Evolutionary conservation across 257 asterid genomes (phyloP).

Genomic region (Nicotiana otophora): DNA sequence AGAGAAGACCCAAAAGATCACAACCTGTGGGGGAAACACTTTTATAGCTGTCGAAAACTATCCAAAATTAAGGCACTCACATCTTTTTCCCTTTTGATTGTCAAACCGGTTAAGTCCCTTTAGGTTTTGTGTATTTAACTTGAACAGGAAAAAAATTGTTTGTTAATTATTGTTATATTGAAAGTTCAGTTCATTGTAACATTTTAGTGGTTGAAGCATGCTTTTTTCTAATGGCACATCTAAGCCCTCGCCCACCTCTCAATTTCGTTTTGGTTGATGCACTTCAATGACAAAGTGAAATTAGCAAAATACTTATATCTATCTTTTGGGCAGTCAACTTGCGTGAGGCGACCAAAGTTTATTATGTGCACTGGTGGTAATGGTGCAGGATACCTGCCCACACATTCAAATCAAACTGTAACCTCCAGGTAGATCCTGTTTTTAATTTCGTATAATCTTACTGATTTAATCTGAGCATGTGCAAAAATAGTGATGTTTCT

Average conservation of each 20-base stretch:
- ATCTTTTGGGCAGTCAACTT: slow-evolving; percentile 37
- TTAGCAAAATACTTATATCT: background rate
- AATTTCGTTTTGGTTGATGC: background rate
- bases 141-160: background rate
- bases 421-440: slow-evolving; percentile 41
- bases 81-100: background rate
- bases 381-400: slow-evolving; percentile 49
- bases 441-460: slow-evolving; percentile 3
- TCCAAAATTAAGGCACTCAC: background rate
- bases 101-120: background rate
- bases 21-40: background rate
- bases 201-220: slow-evolving; percentile 2
- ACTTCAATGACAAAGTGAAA: background rate
- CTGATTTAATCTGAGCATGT: slow-evolving; percentile 1
- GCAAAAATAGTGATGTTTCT: slow-evolving; percentile 13
- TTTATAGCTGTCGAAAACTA: background rate
- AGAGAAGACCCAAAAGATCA: background rate
- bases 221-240: background rate
- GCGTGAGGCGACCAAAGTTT: slow-evolving; percentile 41
- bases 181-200: background rate
- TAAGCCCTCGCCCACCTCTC: background rate
- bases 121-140: background rate
- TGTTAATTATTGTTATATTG: background rate
- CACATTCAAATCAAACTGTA: slow-evolving; percentile 44
- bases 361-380: slow-evolving; percentile 39